Conservation (phyloP, 2,329 filamentous ascomycete species). For the Aspergillus jensenii region DNA sequence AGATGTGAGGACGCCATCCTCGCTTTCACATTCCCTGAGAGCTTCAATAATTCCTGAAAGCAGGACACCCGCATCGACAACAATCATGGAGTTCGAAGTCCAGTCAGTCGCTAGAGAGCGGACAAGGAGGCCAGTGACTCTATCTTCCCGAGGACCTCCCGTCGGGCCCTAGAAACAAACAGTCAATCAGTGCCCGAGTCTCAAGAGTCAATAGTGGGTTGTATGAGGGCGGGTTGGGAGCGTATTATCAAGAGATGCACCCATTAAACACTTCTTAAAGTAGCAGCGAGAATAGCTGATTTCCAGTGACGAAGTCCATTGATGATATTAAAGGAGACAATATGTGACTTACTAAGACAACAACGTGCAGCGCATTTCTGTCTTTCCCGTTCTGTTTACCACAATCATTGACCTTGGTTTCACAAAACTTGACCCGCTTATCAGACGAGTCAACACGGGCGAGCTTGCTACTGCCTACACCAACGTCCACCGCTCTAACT, state of each 20-base stretch:
- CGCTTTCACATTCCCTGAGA: conserved; percentile 52
- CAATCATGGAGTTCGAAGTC: conserved; percentile 77
- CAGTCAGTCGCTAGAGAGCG: conserved; percentile 77
- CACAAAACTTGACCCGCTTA: neutral
- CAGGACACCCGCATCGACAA: conserved; percentile 92
- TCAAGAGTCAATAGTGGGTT: conserved; percentile 11
- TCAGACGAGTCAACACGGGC: neutral
- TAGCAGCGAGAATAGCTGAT: neutral
- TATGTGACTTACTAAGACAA: conserved; percentile 65
- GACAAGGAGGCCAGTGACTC: conserved; percentile 85
- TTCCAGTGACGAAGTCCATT: conserved; percentile 5
- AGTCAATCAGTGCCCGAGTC: conserved; percentile 27
- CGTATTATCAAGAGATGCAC: neutral
- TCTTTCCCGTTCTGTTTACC: neutral
- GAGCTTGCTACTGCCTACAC: too few species aligned
- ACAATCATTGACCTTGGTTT: neutral
- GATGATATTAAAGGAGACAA: conserved; percentile 5
- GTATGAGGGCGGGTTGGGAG: neutral
- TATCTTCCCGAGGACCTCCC: conserved; percentile 86
- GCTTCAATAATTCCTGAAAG: conserved; percentile 81
- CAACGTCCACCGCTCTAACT: too few species aligned
- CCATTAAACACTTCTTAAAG: neutral
- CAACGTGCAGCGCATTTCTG: conserved; percentile 59
- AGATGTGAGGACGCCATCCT: conserved; percentile 28
- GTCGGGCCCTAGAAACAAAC: conserved; percentile 67